phyloP scores from a whole-genome alignment of 176 grass and related monocot species.

The Calamus simplicifolius region DNA sequence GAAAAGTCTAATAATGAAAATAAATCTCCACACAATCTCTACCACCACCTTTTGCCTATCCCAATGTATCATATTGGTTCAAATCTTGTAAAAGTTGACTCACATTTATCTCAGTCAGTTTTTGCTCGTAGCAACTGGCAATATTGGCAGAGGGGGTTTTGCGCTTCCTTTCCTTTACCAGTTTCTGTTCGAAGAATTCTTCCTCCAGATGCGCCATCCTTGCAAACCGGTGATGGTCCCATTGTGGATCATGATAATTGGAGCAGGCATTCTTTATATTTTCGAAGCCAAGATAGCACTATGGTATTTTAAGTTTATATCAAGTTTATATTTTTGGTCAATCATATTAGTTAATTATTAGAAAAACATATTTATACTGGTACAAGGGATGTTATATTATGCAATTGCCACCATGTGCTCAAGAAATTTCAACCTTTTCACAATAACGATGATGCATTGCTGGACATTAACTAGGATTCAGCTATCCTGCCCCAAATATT shows the following conservation, averaged over 20 bases:
- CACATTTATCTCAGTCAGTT: slow-evolving; percentile 57
- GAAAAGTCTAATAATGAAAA: slow-evolving; percentile 16
- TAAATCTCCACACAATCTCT: slow-evolving; percentile 9
- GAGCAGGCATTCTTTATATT: slow-evolving; percentile 42
- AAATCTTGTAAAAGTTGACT: slow-evolving; percentile 78
- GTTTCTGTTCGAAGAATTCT: slow-evolving; percentile 85
- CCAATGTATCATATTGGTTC: slow-evolving; percentile 70
- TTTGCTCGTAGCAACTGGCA: slow-evolving; percentile 71
- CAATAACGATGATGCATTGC: no score
- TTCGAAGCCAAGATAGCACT: slow-evolving; percentile 44
- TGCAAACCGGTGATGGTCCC: slow-evolving; percentile 49
- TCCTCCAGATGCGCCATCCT: slow-evolving; percentile 56
- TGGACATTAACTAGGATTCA: no score
- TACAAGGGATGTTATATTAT: no score
- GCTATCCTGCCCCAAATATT: no score
- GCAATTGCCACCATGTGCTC: no score
- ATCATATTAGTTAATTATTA: no score
- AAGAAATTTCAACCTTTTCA: no score
- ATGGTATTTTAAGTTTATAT: slow-evolving; percentile 33
- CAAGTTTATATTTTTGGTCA: no score
- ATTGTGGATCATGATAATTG: slow-evolving; percentile 62
- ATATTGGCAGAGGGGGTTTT: slow-evolving; percentile 95
- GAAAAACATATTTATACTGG: no score
- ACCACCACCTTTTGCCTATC: slow-evolving; percentile 49
- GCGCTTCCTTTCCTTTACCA: slow-evolving; percentile 82